phyloP scores from a whole-genome alignment of 768 basidiomycete species.

The Leccinum truebloodii region DNA sequence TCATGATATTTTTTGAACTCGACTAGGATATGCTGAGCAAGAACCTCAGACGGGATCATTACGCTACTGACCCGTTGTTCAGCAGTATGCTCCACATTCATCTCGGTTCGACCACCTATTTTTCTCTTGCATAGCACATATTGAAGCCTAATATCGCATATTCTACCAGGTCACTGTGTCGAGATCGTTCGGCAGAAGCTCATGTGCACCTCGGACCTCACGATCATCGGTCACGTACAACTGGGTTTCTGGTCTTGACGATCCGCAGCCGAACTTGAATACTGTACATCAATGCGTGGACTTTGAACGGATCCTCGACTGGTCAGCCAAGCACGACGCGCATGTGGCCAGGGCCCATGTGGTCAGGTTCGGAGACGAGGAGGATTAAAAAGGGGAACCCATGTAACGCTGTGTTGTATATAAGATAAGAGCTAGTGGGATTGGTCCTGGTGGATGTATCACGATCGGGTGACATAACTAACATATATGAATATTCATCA shows the following conservation, averaged over 20 bases:
- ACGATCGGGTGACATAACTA: not conserved
- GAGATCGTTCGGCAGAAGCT: slow-evolving; percentile 6
- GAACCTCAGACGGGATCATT: not conserved
- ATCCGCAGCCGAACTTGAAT: slow-evolving; percentile 1
- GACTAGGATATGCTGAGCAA: slow-evolving; percentile 1
- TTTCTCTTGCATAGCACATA: not conserved
- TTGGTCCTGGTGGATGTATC: not conserved
- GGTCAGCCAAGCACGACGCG: slow-evolving; percentile 1
- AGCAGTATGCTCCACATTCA: not conserved
- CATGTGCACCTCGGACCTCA: slow-evolving; percentile 6
- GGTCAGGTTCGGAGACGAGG: slow-evolving; percentile 1
- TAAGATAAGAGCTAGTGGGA: too few species aligned
- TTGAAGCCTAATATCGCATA: not conserved
- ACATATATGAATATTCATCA: too few species aligned
- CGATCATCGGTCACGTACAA: slow-evolving; percentile 1
- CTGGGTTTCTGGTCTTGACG: not conserved
- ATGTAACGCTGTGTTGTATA: not conserved
- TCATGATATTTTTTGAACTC: not conserved
- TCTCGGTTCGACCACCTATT: not conserved
- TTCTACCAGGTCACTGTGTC: not conserved
- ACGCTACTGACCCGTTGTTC: not conserved
- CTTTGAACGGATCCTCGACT: slow-evolving; percentile 4
- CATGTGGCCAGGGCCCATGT: slow-evolving; percentile 1
- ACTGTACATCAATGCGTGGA: slow-evolving; percentile 2
- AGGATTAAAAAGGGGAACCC: not conserved